Conservation (phyloP, 2,329 filamentous ascomycete species). For the Apiospora hydei region DNA sequence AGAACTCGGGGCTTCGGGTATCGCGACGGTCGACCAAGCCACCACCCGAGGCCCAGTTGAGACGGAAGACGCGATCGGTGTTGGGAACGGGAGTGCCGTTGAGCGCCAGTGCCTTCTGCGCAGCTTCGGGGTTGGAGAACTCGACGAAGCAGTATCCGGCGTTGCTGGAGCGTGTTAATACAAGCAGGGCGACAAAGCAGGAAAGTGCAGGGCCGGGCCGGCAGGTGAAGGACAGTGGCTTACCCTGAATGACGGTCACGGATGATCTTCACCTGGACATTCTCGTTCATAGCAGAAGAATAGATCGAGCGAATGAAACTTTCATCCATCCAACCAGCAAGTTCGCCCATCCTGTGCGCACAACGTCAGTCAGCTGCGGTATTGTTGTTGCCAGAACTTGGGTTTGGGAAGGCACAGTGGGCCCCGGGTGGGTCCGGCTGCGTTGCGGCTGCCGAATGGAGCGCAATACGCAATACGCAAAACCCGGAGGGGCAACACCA, state of each 20-base stretch:
- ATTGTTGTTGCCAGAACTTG: no score
- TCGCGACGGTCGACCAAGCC: conserved; percentile 94
- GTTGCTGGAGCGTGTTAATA: conserved; percentile 66
- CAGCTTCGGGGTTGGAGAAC: conserved; percentile 82
- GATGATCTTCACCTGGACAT: conserved; percentile 99
- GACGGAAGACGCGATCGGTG: conserved; percentile 94
- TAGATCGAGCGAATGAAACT: conserved; percentile 97
- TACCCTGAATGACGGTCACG: conserved; percentile 98
- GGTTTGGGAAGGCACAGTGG: not conserved
- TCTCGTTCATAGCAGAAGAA: conserved; percentile 86
- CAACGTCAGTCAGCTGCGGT: not conserved
- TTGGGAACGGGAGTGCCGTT: conserved; percentile 93
- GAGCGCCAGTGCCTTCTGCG: conserved; percentile 87
- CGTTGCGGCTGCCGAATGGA: not conserved
- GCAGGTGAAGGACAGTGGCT: conserved; percentile 32
- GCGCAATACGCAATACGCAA: not conserved
- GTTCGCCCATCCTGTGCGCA: conserved; percentile 90
- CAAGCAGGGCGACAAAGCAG: not conserved
- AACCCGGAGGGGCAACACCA: not conserved
- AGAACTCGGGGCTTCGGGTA: conserved; percentile 94
- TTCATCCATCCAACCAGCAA: conserved; percentile 99
- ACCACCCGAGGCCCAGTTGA: conserved; percentile 98
- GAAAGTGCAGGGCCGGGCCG: conserved; percentile 3
- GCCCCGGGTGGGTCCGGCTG: not conserved
- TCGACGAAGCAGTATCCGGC: conserved; percentile 99